Conservation (phyloP, 352 stramenopile genomes). For the Phytophthora multivora region DNA sequence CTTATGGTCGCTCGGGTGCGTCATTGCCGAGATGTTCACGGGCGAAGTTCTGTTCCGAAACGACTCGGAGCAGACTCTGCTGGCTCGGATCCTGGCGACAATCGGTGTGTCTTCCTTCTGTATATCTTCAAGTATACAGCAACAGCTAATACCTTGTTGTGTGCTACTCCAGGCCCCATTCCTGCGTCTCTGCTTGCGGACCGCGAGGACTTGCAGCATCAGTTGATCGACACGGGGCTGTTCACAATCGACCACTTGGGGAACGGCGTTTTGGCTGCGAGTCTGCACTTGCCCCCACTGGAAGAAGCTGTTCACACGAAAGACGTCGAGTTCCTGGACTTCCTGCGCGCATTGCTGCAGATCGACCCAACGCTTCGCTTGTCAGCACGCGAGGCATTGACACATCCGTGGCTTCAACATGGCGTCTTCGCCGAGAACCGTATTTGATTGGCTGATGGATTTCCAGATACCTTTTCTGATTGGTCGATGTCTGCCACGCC, state of each 20-base stretch:
- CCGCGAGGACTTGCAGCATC: conserved; percentile 51
- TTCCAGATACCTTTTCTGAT: neutral
- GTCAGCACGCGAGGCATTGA: conserved; percentile 58
- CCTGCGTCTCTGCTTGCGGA: conserved; percentile 59
- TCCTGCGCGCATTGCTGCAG: conserved; percentile 68
- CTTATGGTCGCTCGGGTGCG: conserved; percentile 89
- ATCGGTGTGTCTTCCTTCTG: conserved; percentile 46
- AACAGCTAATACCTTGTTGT: neutral
- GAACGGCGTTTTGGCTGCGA: conserved; percentile 49
- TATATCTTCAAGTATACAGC: neutral
- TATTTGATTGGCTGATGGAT: conserved; percentile 27
- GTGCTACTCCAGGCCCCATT: conserved; percentile 51
- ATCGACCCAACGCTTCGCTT: conserved; percentile 63
- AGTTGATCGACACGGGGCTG: conserved; percentile 63
- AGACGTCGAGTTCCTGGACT: conserved; percentile 67
- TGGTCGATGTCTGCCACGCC: conserved; percentile 8
- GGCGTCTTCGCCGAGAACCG: conserved; percentile 65
- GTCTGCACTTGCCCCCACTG: conserved; percentile 48
- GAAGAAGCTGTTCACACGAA: conserved; percentile 59
- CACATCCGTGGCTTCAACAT: conserved; percentile 68
- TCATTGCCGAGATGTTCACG: conserved; percentile 88
- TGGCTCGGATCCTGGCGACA: conserved; percentile 90
- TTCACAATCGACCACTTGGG: conserved; percentile 57
- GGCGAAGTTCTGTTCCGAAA: conserved; percentile 90
- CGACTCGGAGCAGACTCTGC: conserved; percentile 90